Base-by-base conservation (phyloP, 768 basidiomycete genomes). In the Coprinopsis sp. region DNA sequence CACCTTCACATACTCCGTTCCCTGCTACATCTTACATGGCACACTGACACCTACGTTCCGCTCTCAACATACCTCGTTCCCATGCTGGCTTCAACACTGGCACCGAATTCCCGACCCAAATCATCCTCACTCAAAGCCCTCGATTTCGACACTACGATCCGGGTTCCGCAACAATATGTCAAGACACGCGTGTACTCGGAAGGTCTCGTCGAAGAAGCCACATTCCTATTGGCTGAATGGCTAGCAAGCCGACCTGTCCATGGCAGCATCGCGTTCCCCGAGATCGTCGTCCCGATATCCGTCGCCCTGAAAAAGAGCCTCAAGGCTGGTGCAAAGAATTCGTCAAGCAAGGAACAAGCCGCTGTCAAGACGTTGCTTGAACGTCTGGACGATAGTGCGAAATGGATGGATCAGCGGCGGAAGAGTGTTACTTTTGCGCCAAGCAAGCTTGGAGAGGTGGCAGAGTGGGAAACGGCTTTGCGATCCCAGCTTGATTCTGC, bases 1-100 rank as follows among this genome's bases (percentile, higher is more conserved):
- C 94, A 97, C 62, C 77, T 98, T 23, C 94, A 98, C 63, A 77
- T 98, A 49, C 67, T 88, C 27, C 88, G 91, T 8, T 94, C 96
- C 1, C 77, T 98, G 36, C 72, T 92, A 21, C 86, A 91, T 60
- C 76, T 99, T 52, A 82, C 84, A 30, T 78, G 79, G 39, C 90
- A 91, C 61, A 94, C 89, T 2, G 73, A 78, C 45, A 87, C 79
- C 14, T 98, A 91, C 64, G 79, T 96, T 46, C 93, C 96, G 8
- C 73, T 99, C 34, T 72, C 90, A 0, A 84, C 95, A 2, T 84
- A 88, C 67, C 74, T 97, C 49, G 76, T 97, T 46, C 89, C 93
- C 36, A 84, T 96, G 52, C 72, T 99, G 53, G 78, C 85, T 21
- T 81, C 88, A 13, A 76, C 80, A 39, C 79, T 97, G 38, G 71